Evolutionary conservation across 768 basidiomycete genomes (phyloP).

Genomic region (Lactarius pseudohatsudake): DNA sequence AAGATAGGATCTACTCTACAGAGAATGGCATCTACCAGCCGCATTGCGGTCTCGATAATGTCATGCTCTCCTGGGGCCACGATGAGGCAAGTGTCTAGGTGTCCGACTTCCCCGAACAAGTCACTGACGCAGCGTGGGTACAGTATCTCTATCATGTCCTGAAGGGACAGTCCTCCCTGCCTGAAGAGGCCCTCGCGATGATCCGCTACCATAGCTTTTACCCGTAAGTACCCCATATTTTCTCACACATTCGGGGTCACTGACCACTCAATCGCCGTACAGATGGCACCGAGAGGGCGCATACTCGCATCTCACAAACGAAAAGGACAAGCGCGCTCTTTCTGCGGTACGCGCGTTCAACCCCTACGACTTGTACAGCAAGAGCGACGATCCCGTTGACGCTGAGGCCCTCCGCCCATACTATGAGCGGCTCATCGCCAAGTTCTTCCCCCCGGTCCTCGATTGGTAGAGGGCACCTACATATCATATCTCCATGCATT

Average conservation of each 20-base stretch:
- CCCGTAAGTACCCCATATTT: constrained; percentile 47
- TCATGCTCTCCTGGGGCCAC: constrained; percentile 90
- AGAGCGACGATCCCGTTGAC: constrained; percentile 69
- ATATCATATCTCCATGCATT: constrained; percentile 16
- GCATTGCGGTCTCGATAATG: constrained; percentile 79
- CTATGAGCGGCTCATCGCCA: constrained; percentile 77
- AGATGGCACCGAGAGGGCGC: constrained; percentile 89
- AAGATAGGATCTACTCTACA: constrained; percentile 66
- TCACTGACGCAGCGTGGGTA: constrained; percentile 7
- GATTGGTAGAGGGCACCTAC: constrained; percentile 61
- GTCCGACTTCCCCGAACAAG: constrained; percentile 10
- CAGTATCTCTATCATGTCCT: constrained; percentile 84
- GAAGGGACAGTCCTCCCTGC: constrained; percentile 79
- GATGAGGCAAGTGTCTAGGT: constrained; percentile 64
- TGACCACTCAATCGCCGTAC: constrained; percentile 9
- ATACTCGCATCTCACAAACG: constrained; percentile 76
- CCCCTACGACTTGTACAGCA: constrained; percentile 93
- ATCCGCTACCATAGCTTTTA: constrained; percentile 95
- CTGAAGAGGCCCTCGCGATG: constrained; percentile 83
- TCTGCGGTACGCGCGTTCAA: constrained; percentile 85
- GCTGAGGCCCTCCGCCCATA: constrained; percentile 71
- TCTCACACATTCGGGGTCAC: background rate
- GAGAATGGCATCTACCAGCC: constrained; percentile 75
- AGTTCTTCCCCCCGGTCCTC: constrained; percentile 79
- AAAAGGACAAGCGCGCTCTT: constrained; percentile 61